Evolutionary conservation across 2,329 filamentous ascomycete genomes (phyloP).

Genomic region (Trichoderma sp.): DNA sequence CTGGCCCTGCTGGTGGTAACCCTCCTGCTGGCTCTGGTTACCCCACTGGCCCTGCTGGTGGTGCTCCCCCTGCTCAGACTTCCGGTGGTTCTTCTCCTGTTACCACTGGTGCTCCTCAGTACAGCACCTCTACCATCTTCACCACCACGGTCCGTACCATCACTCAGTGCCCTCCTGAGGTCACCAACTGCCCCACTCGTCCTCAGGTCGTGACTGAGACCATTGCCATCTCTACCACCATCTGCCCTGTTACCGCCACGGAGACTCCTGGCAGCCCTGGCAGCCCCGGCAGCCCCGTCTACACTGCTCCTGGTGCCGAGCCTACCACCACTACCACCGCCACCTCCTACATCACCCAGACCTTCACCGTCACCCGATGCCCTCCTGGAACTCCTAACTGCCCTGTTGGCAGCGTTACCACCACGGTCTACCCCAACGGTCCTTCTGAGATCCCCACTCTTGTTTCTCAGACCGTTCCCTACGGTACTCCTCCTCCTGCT

Average conservation of each 20-base stretch:
- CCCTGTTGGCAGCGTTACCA: constrained; percentile 32
- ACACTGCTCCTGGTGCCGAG: constrained; percentile 4
- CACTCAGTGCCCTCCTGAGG: constrained; percentile 57
- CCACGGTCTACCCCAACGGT: constrained; percentile 28
- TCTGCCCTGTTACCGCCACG: constrained; percentile 38
- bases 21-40: background rate
- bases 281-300: background rate
- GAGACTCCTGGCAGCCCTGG: background rate
- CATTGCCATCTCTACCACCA: constrained; percentile 38
- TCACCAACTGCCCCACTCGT: constrained; percentile 58
- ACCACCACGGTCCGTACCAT: constrained; percentile 57
- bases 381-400: constrained; percentile 31
- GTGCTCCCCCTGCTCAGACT: constrained; percentile 6
- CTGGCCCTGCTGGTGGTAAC: background rate
- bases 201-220: constrained; percentile 39
- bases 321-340: constrained; percentile 17
- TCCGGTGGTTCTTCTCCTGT: constrained; percentile 13
- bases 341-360: constrained; percentile 33
- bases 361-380: constrained; percentile 34
- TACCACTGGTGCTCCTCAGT: constrained; percentile 26
- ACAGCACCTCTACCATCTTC: constrained; percentile 55
- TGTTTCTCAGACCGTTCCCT: constrained; percentile 13
- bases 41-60: background rate
- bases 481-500: background rate
- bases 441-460: constrained; percentile 28